Conservation (phyloP, 345 rosid species). For the Citrus maxima region DNA sequence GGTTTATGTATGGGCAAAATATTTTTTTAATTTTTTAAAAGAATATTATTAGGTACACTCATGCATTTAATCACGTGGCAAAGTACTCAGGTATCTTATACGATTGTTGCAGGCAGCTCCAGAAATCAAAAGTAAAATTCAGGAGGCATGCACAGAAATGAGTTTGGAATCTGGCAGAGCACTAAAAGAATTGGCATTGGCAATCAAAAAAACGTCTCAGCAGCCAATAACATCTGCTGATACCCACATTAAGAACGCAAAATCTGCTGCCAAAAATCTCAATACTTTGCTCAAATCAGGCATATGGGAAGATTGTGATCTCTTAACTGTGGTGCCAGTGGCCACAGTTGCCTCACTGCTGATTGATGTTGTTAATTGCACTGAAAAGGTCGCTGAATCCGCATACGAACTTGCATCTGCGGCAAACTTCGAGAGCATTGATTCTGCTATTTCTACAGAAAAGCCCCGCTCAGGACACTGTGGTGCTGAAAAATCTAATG, state of each 20-base stretch:
- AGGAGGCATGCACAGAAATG: conserved; percentile 42
- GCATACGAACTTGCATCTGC: conserved; percentile 48
- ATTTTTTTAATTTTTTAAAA: no score
- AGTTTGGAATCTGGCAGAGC: conserved; percentile 54
- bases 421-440: conserved; percentile 39
- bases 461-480: conserved; percentile 9
- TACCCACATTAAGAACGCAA: conserved; percentile 41
- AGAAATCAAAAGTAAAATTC: conserved; percentile 30
- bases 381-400: conserved; percentile 50
- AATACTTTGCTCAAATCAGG: conserved; percentile 44
- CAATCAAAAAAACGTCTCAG: conserved; percentile 42
- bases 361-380: conserved; percentile 44
- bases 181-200: conserved; percentile 47
- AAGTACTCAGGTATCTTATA: background rate
- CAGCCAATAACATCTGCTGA: conserved; percentile 28
- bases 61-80: background rate
- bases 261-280: conserved; percentile 31
- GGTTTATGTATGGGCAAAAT: background rate
- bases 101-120: conserved; percentile 36
- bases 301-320: conserved; percentile 38
- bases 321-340: conserved; percentile 35
- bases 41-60: background rate
- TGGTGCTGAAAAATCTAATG: background rate
- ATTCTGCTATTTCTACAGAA: conserved; percentile 23
- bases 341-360: conserved; percentile 53